Evolutionary conservation across 139 green algal species (phyloP), one percentile per base, ranked within the genome.

Genomic region (Zygnema circumcarinatum): DNA sequence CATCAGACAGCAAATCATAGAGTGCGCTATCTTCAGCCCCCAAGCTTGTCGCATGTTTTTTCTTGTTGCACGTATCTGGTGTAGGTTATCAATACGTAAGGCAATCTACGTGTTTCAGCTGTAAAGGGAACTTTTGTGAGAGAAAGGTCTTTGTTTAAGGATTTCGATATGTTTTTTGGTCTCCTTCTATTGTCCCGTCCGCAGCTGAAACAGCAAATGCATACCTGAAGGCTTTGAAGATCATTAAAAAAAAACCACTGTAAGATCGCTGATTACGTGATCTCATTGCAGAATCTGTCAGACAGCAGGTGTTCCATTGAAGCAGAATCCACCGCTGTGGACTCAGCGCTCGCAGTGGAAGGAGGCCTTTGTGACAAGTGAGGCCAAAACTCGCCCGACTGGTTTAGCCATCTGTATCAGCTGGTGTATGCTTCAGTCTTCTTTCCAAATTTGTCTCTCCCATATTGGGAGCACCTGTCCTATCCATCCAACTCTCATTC

Each of bases 341-440:
- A 52, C 72, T 35, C 20, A 79, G 20, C 72, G 72, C 33, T 20
- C 20, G 33, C 38, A 32, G 72, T 79, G 72, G 72, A 32, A 16
- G 22, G 72, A 11, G 72, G 72, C 72, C 40, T 79, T 79, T 35
- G 21, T 79, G 20, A 79, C 72, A 35, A 79, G 72, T 79, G n/a
- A n/a, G n/a, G n/a, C n/a, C n/a, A n/a, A n/a, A n/a, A n/a, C n/a
- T n/a, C n/a, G n/a, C n/a, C n/a, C n/a, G n/a, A n/a, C n/a, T n/a
- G n/a, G n/a, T n/a, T n/a, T n/a, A n/a, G n/a, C n/a, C n/a, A n/a
- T n/a, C n/a, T n/a, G n/a, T n/a, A n/a, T n/a, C n/a, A n/a, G n/a
- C n/a, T n/a, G n/a, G n/a, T n/a, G n/a, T n/a, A n/a, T n/a, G n/a
- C n/a, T n/a, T n/a, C n/a, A n/a, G n/a, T n/a, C n/a, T n/a, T n/a